A percentile compares a stretch with the other conserved stretches of the same genome.
Conservation (phyloP, 2,329 filamentous ascomycete genomes). For the Bipolaris gigantea region DNA sequence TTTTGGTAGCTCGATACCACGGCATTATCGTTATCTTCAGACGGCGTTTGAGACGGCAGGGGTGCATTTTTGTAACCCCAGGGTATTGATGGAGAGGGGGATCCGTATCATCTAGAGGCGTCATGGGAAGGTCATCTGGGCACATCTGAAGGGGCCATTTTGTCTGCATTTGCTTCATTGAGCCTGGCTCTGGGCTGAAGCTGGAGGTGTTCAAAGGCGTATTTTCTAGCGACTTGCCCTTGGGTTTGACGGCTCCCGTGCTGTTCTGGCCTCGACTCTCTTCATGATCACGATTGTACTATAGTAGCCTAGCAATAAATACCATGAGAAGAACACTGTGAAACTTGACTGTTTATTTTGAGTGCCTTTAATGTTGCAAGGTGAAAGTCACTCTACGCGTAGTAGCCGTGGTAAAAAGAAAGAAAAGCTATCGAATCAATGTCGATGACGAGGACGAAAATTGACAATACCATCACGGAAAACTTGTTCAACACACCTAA, state of each 20-base stretch:
- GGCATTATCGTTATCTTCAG: conserved; percentile 1
- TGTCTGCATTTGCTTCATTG: conserved; percentile 17
- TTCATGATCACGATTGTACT: conserved; percentile 19
- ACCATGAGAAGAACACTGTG: conserved; percentile 8
- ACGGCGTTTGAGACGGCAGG: not conserved
- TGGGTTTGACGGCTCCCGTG: not conserved
- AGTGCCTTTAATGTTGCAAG: not conserved
- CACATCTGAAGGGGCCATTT: not conserved
- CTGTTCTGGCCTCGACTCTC: not conserved
- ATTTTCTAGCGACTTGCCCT: not conserved
- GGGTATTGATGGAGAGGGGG: conserved; percentile 3
- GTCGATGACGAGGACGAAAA: too few relatives aligned
- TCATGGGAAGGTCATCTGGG: not conserved
- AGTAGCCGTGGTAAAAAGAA: too few relatives aligned
- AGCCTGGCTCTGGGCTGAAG: conserved; percentile 3
- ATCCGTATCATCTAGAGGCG: not conserved
- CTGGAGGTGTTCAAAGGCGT: conserved; percentile 18
- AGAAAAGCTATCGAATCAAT: too few relatives aligned
- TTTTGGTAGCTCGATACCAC: conserved; percentile 11
- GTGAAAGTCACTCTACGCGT: not conserved
- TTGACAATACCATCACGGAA: too few relatives aligned
- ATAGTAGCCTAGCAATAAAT: conserved; percentile 6
- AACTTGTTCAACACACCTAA: conserved; percentile 38
- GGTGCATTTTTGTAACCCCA: not conserved
- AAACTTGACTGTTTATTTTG: not conserved